A percentile compares a stretch with the other conserved stretches of the same genome.
phyloP scores from a whole-genome alignment of 192 early-diverging fungal genomes.

The Pilobolus umbonatus region DNA sequence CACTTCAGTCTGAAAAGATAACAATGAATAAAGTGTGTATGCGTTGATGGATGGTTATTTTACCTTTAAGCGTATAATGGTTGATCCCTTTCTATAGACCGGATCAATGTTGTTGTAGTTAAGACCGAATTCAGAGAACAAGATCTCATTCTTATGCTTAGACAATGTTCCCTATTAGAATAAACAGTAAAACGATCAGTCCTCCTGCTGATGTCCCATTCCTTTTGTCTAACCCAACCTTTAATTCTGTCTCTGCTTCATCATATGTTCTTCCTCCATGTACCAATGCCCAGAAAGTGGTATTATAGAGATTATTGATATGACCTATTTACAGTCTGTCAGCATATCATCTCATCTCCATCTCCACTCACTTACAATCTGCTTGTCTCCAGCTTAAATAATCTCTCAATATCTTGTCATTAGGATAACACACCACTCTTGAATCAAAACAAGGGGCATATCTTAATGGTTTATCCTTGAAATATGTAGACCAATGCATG shows the following conservation, averaged over 20 bases:
- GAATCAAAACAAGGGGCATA: conserved; percentile 91
- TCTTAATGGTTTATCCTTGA: conserved; percentile 55
- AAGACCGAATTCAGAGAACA: conserved; percentile 77
- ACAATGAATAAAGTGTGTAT: neutral
- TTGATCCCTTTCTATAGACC: conserved; percentile 87
- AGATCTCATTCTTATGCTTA: conserved; percentile 85
- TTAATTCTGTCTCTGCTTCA: conserved; percentile 72
- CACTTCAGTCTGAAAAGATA: conserved; percentile 17
- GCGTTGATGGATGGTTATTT: neutral
- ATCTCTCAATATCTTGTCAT: conserved; percentile 76
- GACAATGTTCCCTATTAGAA: conserved; percentile 72
- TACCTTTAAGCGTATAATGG: conserved; percentile 63
- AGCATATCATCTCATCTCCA: conserved; percentile 1
- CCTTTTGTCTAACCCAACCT: conserved; percentile 37
- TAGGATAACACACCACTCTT: conserved; percentile 84
- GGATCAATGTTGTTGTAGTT: conserved; percentile 85
- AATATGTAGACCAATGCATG: conserved; percentile 73
- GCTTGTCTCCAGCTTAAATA: conserved; percentile 94
- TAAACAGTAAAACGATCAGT: neutral
- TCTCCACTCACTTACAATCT: no score
- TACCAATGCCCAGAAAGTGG: conserved; percentile 89
- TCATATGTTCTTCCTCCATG: conserved; percentile 60
- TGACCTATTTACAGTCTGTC: no score
- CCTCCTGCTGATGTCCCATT: neutral
- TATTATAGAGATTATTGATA: conserved; percentile 96